A percentile compares a stretch with the other conserved stretches of the same genome.
These are phyloP conservation scores for Bauhinia variegata DNA, from an alignment of 306 rosid species.

Conservation along the genomic window DNA sequence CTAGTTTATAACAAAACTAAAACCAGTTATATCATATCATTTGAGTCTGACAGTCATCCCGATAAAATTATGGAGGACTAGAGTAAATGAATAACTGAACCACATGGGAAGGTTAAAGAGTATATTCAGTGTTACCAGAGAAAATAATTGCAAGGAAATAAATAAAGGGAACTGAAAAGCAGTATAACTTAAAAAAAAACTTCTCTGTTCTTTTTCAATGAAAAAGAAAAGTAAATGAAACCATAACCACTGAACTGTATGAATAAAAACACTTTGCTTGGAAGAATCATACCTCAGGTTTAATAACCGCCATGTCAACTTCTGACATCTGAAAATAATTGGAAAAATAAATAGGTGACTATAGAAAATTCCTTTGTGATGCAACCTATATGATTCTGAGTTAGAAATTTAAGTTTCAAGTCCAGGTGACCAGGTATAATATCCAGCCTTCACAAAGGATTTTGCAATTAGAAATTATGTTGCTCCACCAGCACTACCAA, in stretches of 20 bases:
- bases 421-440: conserved; percentile 28
- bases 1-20: too few relatives aligned
- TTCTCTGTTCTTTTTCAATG: too few relatives aligned
- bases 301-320: conserved; percentile 70
- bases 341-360: conserved; percentile 5
- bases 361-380: conserved; percentile 18
- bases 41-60: too few relatives aligned
- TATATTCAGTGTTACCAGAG: background rate
- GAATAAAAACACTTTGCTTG: background rate
- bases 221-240: conserved; percentile 8
- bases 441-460: conserved; percentile 34
- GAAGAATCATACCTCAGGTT: conserved; percentile 69
- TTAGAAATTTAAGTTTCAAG: conserved; percentile 17
- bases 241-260: conserved; percentile 9
- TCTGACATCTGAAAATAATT: conserved; percentile 69
- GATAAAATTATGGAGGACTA: background rate
- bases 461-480: too few relatives aligned
- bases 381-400: conserved; percentile 18
- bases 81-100: background rate
- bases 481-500: conserved; percentile 33
- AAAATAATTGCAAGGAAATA: conserved; percentile 1
- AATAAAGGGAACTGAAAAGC: background rate
- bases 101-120: conserved; percentile 3
- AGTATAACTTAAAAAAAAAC: background rate
- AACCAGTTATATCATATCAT: too few relatives aligned